These are phyloP conservation scores for Ophiostoma novo-ulmi DNA, from an alignment of 2,329 filamentous ascomycete genomes.

Conservation along the genomic window DNA sequence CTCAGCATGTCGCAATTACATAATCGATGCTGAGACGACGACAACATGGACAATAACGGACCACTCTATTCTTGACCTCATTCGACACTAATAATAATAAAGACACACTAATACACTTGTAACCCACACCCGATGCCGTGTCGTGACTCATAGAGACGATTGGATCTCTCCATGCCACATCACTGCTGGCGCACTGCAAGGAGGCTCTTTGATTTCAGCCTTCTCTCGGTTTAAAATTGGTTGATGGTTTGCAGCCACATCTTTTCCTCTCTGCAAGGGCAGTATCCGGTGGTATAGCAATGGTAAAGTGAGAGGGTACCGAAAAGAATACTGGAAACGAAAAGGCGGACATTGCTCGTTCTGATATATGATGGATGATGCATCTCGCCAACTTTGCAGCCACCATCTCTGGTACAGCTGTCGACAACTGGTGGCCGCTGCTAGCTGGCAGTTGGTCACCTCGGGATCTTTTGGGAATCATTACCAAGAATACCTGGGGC, in stretches of 20 bases:
- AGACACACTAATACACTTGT: background rate
- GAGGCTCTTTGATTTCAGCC: constrained; percentile 4
- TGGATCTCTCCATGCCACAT: constrained; percentile 17
- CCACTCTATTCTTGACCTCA: background rate
- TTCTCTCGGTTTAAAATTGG: background rate
- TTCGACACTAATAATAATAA: constrained; percentile 4
- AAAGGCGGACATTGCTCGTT: background rate
- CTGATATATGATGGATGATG: background rate
- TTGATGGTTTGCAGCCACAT: background rate
- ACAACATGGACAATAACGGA: background rate
- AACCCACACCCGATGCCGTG: background rate
- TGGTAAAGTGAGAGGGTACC: too few relatives aligned
- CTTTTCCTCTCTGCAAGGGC: background rate
- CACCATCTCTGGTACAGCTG: background rate
- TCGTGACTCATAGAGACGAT: background rate
- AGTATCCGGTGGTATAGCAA: background rate
- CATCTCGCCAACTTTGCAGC: too few relatives aligned
- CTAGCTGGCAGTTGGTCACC: background rate
- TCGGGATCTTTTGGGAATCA: too few relatives aligned
- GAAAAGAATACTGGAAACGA: background rate
- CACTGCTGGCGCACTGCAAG: background rate
- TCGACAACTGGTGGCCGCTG: background rate
- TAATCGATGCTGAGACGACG: background rate
- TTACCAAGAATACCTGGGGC: background rate
- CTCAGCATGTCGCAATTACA: background rate